phyloP scores from a whole-genome alignment of 139 green algal species.

The Volvox reticuliferus region DNA sequence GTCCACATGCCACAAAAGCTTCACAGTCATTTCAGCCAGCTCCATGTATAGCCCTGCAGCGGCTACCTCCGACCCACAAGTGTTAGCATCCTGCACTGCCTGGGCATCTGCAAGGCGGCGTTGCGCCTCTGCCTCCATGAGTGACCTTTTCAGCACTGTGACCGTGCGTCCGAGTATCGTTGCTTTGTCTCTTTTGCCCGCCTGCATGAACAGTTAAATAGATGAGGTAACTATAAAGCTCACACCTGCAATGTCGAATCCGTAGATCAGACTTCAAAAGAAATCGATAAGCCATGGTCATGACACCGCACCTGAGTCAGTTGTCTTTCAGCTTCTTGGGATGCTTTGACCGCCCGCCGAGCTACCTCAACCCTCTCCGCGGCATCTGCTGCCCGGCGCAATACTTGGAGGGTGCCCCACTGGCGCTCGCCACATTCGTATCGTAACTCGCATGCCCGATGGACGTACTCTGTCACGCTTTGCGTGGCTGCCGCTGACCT shows the following conservation, averaged over 20 bases:
- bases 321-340: neutral
- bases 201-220: neutral
- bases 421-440: constrained; percentile 7
- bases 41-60: neutral
- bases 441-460: neutral
- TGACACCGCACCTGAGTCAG: neutral
- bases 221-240: too few relatives aligned
- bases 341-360: neutral
- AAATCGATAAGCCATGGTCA: too few relatives aligned
- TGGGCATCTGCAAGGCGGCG: constrained; percentile 11
- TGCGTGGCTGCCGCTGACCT: neutral
- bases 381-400: neutral
- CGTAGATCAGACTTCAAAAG: too few relatives aligned
- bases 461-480: constrained; percentile 28
- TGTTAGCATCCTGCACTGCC: neutral
- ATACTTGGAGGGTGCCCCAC: neutral
- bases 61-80: neutral
- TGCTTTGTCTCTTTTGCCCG: neutral
- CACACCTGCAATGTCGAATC: too few relatives aligned
- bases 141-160: neutral
- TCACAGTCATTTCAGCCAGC: neutral
- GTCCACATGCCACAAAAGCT: constrained; percentile 29
- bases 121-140: constrained; percentile 5
- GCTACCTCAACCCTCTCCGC: neutral
- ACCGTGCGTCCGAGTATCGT: neutral